Evolutionary conservation across 2,329 filamentous ascomycete genomes (phyloP).

Genomic region (Colletotrichum spinosum): DNA sequence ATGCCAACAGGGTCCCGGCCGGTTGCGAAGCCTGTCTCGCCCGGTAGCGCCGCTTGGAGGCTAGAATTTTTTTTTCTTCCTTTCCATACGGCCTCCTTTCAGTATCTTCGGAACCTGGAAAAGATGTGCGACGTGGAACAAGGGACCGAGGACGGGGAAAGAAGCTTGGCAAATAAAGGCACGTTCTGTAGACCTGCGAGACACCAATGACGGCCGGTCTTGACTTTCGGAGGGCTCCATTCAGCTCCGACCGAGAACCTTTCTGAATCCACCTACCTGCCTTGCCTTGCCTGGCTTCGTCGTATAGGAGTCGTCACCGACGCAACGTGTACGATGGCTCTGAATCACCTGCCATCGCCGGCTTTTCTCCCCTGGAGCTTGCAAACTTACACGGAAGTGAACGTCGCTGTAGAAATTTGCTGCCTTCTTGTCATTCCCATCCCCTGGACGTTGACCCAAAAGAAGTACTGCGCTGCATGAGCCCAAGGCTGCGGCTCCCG

Average conservation of each 20-base stretch:
- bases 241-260: slow-evolving; percentile 2
- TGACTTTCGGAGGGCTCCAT: slow-evolving; percentile 3
- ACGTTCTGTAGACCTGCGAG: background rate
- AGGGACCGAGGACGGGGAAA: background rate
- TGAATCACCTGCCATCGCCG: slow-evolving; percentile 2
- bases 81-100: background rate
- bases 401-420: background rate
- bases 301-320: slow-evolving; percentile 20
- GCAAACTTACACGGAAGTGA: too few species aligned
- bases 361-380: background rate
- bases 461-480: background rate
- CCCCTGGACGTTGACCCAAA: slow-evolving; percentile 1
- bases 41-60: slow-evolving; percentile 24
- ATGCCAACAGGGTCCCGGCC: slow-evolving; percentile 27
- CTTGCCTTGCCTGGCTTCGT: slow-evolving; percentile 1
- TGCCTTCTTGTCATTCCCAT: slow-evolving; percentile 1
- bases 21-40: slow-evolving; percentile 17
- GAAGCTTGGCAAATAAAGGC: slow-evolving; percentile 1
- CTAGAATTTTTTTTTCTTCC: slow-evolving; percentile 16
- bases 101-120: background rate
- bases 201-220: too few species aligned
- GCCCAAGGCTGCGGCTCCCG: slow-evolving; percentile 10
- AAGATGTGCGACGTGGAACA: background rate
- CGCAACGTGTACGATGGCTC: slow-evolving; percentile 5
- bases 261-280: slow-evolving; percentile 5